phyloP scores from a whole-genome alignment of 1,284 basidiomycete species.

The Puccinia brachypodii region DNA sequence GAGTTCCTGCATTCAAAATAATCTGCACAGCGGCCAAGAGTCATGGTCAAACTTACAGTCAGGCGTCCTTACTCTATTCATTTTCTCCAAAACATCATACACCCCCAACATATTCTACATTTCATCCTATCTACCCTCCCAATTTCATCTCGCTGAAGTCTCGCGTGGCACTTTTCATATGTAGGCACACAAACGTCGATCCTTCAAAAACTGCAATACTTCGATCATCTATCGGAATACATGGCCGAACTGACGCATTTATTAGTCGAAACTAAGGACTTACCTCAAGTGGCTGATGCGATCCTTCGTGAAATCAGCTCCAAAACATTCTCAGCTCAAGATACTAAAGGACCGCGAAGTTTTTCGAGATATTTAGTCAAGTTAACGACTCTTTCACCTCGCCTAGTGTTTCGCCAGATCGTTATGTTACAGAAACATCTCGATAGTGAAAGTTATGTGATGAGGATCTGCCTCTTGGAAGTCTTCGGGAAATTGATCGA shows the following conservation, averaged over 20 bases:
- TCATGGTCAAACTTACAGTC: slow-evolving; percentile 75
- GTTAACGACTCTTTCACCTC: slow-evolving; percentile 77
- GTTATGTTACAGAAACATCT: slow-evolving; percentile 78
- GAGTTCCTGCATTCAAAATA: slow-evolving; percentile 76
- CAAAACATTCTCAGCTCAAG: slow-evolving; percentile 74
- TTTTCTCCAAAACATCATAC: neutral
- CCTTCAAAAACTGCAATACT: slow-evolving; percentile 88
- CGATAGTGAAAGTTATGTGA: slow-evolving; percentile 94
- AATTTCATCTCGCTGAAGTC: neutral
- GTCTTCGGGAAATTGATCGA: slow-evolving; percentile 56
- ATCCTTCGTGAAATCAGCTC: slow-evolving; percentile 74
- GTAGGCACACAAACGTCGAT: slow-evolving; percentile 75
- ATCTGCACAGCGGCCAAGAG: slow-evolving; percentile 89
- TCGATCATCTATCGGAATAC: slow-evolving; percentile 87
- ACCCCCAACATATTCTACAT: neutral
- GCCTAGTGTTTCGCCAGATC: slow-evolving; percentile 86
- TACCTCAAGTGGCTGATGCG: slow-evolving; percentile 84
- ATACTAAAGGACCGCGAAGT: slow-evolving; percentile 80
- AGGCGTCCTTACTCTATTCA: neutral
- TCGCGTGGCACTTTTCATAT: neutral
- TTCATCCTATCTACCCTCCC: neutral
- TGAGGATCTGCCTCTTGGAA: slow-evolving; percentile 66
- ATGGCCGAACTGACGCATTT: slow-evolving; percentile 86
- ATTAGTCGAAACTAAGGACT: slow-evolving; percentile 82
- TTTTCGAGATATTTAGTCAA: slow-evolving; percentile 83